These are phyloP conservation scores for Phytopythium ostracodes DNA, from an alignment of 352 stramenopile genomes.

Conservation along the genomic window DNA sequence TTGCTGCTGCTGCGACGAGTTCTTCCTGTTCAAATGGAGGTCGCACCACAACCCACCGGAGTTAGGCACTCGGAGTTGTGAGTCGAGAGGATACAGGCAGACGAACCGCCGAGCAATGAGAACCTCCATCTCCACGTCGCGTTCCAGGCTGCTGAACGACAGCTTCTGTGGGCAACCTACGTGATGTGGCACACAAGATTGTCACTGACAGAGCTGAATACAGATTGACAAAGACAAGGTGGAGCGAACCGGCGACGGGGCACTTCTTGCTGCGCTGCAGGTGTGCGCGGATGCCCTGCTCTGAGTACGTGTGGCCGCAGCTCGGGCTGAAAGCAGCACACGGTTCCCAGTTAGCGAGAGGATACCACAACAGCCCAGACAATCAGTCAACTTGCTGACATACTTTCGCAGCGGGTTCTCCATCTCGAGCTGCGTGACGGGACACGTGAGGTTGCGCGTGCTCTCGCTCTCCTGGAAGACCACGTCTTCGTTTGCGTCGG, in stretches of 20 bases:
- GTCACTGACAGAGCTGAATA: neutral
- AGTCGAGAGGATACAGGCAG: neutral
- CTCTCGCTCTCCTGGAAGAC: constrained; percentile 82
- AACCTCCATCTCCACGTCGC: constrained; percentile 86
- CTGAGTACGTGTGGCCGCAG: constrained; percentile 80
- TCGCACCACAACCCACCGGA: too few species aligned
- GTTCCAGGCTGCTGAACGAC: constrained; percentile 54
- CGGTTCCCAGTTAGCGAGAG: neutral
- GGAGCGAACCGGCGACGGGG: constrained; percentile 55
- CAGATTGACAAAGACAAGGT: neutral
- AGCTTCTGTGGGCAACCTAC: constrained; percentile 70
- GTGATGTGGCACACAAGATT: neutral
- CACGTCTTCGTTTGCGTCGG: constrained; percentile 71
- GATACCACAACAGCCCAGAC: too few species aligned
- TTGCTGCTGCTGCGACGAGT: constrained; percentile 35
- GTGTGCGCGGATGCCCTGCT: constrained; percentile 68
- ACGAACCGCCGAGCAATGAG: constrained; percentile 56
- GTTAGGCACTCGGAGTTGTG: neutral
- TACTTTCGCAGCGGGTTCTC: constrained; percentile 74
- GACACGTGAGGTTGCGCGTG: constrained; percentile 63
- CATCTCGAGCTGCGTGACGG: constrained; percentile 82
- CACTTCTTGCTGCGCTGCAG: constrained; percentile 73
- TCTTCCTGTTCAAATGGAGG: constrained; percentile 21
- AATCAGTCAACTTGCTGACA: constrained; percentile 2
- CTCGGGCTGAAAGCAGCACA: constrained; percentile 28